Evolutionary conservation across 2,329 filamentous ascomycete genomes (phyloP).

Genomic region (Elsinoe perseae): DNA sequence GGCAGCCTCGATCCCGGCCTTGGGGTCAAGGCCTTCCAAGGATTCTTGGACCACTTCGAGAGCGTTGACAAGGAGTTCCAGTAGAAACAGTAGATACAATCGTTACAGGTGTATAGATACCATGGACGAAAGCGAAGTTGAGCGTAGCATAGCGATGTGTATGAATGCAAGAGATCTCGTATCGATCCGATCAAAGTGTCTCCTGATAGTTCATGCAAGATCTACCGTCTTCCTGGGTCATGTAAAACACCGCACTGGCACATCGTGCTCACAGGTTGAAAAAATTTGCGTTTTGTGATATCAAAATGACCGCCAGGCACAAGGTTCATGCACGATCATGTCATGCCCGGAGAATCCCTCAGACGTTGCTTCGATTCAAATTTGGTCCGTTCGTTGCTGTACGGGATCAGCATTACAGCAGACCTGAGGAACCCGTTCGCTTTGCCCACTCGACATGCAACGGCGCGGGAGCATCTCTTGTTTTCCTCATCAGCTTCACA

Average conservation of each 20-base stretch:
- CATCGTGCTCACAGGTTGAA: not conserved
- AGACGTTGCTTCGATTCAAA: not conserved
- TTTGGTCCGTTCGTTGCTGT: not conserved
- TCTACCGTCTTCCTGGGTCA: not conserved
- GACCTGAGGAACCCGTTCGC: not conserved
- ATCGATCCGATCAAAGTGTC: not conserved
- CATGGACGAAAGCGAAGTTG: not conserved
- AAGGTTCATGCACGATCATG: constrained; percentile 3
- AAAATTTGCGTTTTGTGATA: not conserved
- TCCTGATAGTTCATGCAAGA: not conserved
- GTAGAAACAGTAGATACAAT: constrained; percentile 28
- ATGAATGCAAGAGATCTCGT: constrained; percentile 1
- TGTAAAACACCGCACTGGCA: not conserved
- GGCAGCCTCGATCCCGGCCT: constrained; percentile 79
- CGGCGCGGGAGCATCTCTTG: not conserved
- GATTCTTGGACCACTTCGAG: constrained; percentile 81
- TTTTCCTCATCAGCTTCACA: not conserved
- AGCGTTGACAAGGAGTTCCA: constrained; percentile 74
- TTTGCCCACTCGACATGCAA: not conserved
- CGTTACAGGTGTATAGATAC: not conserved
- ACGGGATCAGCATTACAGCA: not conserved
- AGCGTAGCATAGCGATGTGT: constrained; percentile 7
- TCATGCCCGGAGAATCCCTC: not conserved
- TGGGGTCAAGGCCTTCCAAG: constrained; percentile 81
- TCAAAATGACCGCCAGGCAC: constrained; percentile 1